Base-by-base conservation (phyloP, 345 rosid genomes). In the Noccaea caerulescens region DNA sequence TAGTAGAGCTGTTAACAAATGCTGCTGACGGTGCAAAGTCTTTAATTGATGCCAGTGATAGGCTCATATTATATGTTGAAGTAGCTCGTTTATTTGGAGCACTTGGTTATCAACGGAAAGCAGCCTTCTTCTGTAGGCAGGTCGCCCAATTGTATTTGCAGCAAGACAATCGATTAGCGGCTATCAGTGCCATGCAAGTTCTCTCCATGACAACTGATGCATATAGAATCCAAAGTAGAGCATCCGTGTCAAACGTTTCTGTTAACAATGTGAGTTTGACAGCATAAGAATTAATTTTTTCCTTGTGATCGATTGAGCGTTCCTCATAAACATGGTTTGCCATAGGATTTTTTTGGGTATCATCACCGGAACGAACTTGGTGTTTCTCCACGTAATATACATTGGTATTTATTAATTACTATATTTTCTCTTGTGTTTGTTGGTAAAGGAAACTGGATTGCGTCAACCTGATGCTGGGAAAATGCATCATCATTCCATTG, bases 11-110 rank as follows among this genome's bases (percentile, higher is more conserved):
- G 84, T 79, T 95, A 62, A 88, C 92, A 16, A 90, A 66, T 84
- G 99, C 99, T 67, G 91, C 97, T 2, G 97, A 90, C 80, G 96
- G 99, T 77, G 99, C 97, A 25, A 92, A 86, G 79, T 90, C 94
- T 57, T 82, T 95, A 80, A 95, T 92, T 77, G 99, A 95, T 85
- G 94, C 88, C 7, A 90, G 86, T 57, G 98, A 95, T 75, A 85
- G 96, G 66, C 96, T 95, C 20, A 75, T 95, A 82, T 71, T 95
- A 75, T 92, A 79, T 81, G 84, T 92, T 41, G 99, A 95, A 83
- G 77, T 95, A 74, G 94, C 99, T 53, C 98, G 97, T 55, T 82
- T 95, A 51, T 95, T 82, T 82, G 99, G 99, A 65, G 79, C 79
- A 58, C 88, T 92, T 79, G 97, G 93, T 71, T 95, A 92, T 80